These are phyloP conservation scores for Astrocystis sublimbata DNA, from an alignment of 495 filamentous ascomycete species.

Conservation along the genomic window DNA sequence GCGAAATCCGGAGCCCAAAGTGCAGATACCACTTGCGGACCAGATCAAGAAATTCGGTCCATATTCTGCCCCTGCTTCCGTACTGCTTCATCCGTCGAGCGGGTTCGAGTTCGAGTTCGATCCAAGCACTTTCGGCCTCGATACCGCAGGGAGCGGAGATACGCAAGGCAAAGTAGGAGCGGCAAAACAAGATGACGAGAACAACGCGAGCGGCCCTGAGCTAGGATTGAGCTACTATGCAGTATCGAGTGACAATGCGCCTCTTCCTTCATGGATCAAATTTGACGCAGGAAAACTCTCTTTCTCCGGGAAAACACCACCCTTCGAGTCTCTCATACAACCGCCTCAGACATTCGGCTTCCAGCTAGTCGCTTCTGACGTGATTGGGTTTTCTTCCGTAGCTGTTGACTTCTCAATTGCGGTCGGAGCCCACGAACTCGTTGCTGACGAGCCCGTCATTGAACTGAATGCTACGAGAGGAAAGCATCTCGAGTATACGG, in stretches of 20 bases:
- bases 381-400: conserved; percentile 71
- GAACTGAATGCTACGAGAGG: conserved; percentile 62
- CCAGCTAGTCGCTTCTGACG: conserved; percentile 76
- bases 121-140: conserved; percentile 40
- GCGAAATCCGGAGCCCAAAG: conserved; percentile 39
- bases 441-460: conserved; percentile 58
- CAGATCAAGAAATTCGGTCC: conserved; percentile 44
- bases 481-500: conserved; percentile 54
- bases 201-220: conserved; percentile 9
- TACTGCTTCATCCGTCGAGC: conserved; percentile 39
- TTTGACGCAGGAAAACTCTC: conserved; percentile 66
- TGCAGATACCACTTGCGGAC: conserved; percentile 38
- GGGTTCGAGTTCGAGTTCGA: conserved; percentile 42
- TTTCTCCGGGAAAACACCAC: conserved; percentile 75
- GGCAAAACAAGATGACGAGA: not conserved
- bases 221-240: conserved; percentile 65
- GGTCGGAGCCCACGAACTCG: conserved; percentile 67
- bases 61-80: conserved; percentile 42
- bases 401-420: conserved; percentile 67
- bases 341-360: conserved; percentile 73
- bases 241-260: conserved; percentile 71
- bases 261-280: conserved; percentile 81
- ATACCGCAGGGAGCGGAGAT: not conserved
- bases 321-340: conserved; percentile 58
- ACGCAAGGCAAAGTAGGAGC: not conserved